Evolutionary conservation across 345 rosid genomes (phyloP).

Genomic region (Dipteronia sinensis): DNA sequence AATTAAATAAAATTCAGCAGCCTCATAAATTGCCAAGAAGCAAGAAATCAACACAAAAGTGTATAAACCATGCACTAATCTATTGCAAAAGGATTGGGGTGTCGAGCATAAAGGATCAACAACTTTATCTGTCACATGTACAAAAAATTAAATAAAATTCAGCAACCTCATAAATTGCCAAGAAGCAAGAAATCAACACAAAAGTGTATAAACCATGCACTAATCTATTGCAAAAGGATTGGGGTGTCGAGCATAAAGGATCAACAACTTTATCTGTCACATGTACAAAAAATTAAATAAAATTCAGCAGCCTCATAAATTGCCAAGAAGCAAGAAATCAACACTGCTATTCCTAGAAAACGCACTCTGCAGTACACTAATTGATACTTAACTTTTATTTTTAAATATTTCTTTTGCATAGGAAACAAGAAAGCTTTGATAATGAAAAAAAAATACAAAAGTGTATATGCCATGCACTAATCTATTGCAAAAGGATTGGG

Average conservation of each 20-base stretch:
- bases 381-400: too few species aligned
- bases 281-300: conserved; percentile 4
- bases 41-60: too few species aligned
- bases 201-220: neutral
- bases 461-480: neutral
- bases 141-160: too few species aligned
- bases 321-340: conserved; percentile 2
- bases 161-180: too few species aligned
- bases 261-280: conserved; percentile 79
- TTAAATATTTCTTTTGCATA: neutral
- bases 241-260: conserved; percentile 60
- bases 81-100: too few species aligned
- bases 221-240: neutral
- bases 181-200: too few species aligned
- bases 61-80: too few species aligned
- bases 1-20: too few species aligned
- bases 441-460: neutral
- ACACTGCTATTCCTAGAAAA: neutral
- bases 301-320: neutral
- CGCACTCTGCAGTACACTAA: neutral
- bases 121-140: too few species aligned
- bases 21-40: too few species aligned
- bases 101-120: too few species aligned
- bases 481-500: neutral
- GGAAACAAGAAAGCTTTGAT: neutral